These are phyloP conservation scores for Rubia peregrina DNA, from an alignment of 305 asterid species.

Conservation along the genomic window DNA sequence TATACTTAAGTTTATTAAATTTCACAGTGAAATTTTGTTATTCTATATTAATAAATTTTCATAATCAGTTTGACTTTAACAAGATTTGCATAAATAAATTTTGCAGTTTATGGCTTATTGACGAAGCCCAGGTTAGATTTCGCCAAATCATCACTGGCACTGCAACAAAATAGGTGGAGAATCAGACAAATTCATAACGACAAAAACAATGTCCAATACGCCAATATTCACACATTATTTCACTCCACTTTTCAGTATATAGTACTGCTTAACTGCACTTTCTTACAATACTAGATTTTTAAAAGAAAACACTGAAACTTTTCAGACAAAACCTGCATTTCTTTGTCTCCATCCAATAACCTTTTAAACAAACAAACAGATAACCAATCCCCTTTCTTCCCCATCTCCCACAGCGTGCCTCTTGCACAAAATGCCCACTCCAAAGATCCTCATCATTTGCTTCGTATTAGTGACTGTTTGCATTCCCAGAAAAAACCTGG, in stretches of 20 bases:
- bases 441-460: background rate
- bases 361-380: background rate
- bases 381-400: background rate
- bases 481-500: background rate
- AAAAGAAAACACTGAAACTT: background rate
- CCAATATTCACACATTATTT: background rate
- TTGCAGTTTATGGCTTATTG: background rate
- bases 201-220: background rate
- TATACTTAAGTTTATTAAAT: no score
- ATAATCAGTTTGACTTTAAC: background rate
- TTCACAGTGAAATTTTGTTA: no score
- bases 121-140: background rate
- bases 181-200: background rate
- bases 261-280: background rate
- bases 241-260: background rate
- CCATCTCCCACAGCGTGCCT: background rate
- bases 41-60: no score
- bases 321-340: no score
- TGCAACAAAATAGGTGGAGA: background rate
- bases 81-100: background rate
- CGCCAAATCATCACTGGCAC: background rate
- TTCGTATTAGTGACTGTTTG: background rate
- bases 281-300: background rate
- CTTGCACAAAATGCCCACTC: constrained; percentile 4
- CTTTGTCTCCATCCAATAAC: no score